These are phyloP conservation scores for Mimosa bimucronata DNA, from an alignment of 306 rosid genomes.

Conservation along the genomic window DNA sequence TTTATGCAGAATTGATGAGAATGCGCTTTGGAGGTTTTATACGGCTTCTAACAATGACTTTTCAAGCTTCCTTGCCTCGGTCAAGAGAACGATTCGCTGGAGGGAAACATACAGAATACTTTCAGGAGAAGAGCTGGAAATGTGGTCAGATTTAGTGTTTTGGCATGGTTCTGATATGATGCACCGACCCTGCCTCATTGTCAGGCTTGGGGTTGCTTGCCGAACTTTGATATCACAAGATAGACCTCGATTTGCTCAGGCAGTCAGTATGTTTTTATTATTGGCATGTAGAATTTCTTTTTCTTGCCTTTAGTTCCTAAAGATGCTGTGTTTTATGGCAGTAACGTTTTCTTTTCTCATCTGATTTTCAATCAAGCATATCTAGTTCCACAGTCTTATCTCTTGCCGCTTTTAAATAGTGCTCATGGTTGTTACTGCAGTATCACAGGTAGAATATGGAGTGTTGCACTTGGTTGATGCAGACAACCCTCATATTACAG, in stretches of 20 bases:
- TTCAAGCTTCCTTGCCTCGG: slow-evolving; percentile 63
- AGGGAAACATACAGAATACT: slow-evolving; percentile 75
- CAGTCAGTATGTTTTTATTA: slow-evolving; percentile 67
- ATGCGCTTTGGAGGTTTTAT: slow-evolving; percentile 68
- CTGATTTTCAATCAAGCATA: slow-evolving; percentile 6
- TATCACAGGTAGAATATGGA: slow-evolving; percentile 92
- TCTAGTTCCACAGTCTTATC: slow-evolving; percentile 23
- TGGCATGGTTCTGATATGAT: slow-evolving; percentile 80
- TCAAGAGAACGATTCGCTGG: slow-evolving; percentile 81
- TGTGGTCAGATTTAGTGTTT: slow-evolving; percentile 71
- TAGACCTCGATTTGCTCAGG: slow-evolving; percentile 82
- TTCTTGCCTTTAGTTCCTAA: background rate
- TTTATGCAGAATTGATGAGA: slow-evolving; percentile 73
- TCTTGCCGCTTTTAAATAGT: slow-evolving; percentile 30
- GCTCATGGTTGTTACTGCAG: slow-evolving; percentile 60
- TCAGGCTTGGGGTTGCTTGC: slow-evolving; percentile 77
- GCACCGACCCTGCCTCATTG: slow-evolving; percentile 72
- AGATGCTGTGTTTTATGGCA: background rate
- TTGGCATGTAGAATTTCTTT: slow-evolving; percentile 37
- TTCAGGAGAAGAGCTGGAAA: slow-evolving; percentile 65
- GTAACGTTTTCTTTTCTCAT: background rate
- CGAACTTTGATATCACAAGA: slow-evolving; percentile 58
- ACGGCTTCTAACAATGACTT: slow-evolving; percentile 67
- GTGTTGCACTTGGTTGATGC: slow-evolving; percentile 68
- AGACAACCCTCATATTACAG: slow-evolving; percentile 75